A percentile compares a stretch with the other conserved stretches of the same genome.
These are phyloP conservation scores for Mycena crocata DNA, from an alignment of 768 basidiomycete species.

Conservation along the genomic window DNA sequence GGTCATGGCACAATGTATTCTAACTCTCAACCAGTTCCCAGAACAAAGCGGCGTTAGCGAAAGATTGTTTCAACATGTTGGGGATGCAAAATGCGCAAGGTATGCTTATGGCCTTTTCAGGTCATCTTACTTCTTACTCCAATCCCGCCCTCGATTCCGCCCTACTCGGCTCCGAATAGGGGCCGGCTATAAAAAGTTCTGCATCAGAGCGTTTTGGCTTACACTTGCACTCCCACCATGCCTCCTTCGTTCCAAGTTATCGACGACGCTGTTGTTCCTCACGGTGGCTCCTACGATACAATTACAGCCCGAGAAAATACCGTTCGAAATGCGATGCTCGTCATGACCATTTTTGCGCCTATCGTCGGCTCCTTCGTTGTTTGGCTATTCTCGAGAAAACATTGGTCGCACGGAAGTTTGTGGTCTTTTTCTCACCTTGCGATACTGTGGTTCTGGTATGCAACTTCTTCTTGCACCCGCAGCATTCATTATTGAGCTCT, in stretches of 20 bases:
- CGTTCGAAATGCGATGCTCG: conserved; percentile 26
- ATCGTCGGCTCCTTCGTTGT: conserved; percentile 26
- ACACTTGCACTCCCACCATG: conserved; percentile 7
- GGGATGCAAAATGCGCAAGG: too few species aligned
- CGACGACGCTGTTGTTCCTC: conserved; percentile 23
- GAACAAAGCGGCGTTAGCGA: too few species aligned
- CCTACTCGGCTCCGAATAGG: too few species aligned
- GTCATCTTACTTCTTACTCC: too few species aligned
- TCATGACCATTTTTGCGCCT: conserved; percentile 19
- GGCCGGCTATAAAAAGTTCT: too few species aligned
- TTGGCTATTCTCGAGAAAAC: conserved; percentile 21
- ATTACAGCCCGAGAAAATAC: conserved; percentile 23
- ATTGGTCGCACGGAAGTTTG: conserved; percentile 16
- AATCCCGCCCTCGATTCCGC: too few species aligned
- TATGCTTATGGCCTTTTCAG: too few species aligned
- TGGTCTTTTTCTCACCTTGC: conserved; percentile 26
- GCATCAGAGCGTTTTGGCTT: not conserved
- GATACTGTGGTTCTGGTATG: conserved; percentile 26
- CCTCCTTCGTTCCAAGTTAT: conserved; percentile 23
- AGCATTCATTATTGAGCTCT: conserved; percentile 1
- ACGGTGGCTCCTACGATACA: conserved; percentile 27
- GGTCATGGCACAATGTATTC: too few species aligned
- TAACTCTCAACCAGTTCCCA: too few species aligned
- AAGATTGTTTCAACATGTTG: too few species aligned
- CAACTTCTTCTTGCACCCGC: conserved; percentile 1